Evolutionary conservation across 2,329 filamentous ascomycete genomes (phyloP), one percentile per base, ranked within the genome.

Genomic region (Botrytis pseudocinerea): DNA sequence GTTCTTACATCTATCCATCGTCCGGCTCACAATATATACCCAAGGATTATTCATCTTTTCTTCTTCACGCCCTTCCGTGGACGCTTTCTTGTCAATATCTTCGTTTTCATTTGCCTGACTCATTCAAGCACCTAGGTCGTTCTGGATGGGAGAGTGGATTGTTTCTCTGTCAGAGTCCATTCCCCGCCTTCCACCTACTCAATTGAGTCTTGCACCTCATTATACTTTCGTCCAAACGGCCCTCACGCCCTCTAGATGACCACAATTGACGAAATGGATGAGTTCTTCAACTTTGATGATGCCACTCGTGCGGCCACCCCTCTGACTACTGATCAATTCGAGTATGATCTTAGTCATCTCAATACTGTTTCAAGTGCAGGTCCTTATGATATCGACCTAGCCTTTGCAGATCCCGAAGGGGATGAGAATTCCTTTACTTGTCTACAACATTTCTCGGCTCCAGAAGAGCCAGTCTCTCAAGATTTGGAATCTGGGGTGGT

Each of bases 231-330:
- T 51, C 69, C 25, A 35, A 40, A 32, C 69, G 28, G 51, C n/a
- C 40, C 32, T 25, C 38, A 44, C 79, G 79, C 79, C 79, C 76
- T 80, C 71, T 78, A 74, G 73, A 80, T 79, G 79, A 82, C 81
- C 74, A 82, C 82, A n/a, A 82, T 82, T 66, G 83, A 87, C 75
- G 80, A 82, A 2, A 83, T 85, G 76, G 89, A 91, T 72, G 87
- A 90, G 75, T 89, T 91, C 79, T 87, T 92, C 80, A 84, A 90
- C 79, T 91, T 89, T 87, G 87, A 89, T 77, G 82, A 85, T 73
- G 83, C 85, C 68, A 73, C 73, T 44, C 62, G 78, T 44, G 72
- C 76, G 54, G 83, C 85, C 68, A 73, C 73, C 40, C 60, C 78
- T 48, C 73, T 76, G 54, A 38, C 72, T 46, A 44, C 20, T 46